Percentiles rank a stretch among this genome's conserved stretches.
phyloP scores from a whole-genome alignment of 2,329 filamentous ascomycete species.

The Aspergillus caelatus region DNA sequence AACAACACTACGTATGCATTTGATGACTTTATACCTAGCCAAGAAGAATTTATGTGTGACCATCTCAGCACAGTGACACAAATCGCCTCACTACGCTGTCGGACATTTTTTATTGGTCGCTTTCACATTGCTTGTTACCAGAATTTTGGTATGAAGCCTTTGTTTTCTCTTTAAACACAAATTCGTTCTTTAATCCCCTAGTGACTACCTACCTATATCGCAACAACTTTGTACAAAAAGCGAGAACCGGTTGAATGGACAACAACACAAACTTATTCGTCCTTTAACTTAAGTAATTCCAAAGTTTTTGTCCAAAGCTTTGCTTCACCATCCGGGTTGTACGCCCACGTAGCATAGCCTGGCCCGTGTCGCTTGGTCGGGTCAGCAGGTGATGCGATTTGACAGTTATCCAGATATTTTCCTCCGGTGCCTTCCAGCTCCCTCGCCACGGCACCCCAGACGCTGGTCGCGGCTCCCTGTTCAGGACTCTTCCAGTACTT shows the following conservation, averaged over 20 bases:
- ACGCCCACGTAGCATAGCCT: constrained; percentile 7
- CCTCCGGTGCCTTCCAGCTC: constrained; percentile 29
- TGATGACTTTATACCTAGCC: neutral
- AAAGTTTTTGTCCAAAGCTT: constrained; percentile 4
- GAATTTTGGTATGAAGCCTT: neutral
- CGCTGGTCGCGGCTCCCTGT: constrained; percentile 30
- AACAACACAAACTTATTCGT: neutral
- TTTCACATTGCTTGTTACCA: neutral
- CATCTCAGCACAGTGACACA: neutral
- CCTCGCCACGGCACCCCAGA: constrained; percentile 30
- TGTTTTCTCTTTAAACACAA: neutral
- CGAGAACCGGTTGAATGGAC: neutral
- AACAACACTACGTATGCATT: neutral
- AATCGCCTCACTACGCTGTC: neutral
- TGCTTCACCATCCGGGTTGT: constrained; percentile 2
- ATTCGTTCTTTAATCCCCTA: neutral
- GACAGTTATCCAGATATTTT: constrained; percentile 30
- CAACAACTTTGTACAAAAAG: neutral
- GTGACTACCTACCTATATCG: neutral
- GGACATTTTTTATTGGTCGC: neutral
- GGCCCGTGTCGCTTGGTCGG: neutral
- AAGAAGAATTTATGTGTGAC: neutral
- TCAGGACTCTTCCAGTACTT: constrained; percentile 14
- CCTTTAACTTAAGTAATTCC: neutral
- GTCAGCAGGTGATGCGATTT: constrained; percentile 7